phyloP scores from a whole-genome alignment of 202 grass and related monocot species.

The Elaeis oleifera region DNA sequence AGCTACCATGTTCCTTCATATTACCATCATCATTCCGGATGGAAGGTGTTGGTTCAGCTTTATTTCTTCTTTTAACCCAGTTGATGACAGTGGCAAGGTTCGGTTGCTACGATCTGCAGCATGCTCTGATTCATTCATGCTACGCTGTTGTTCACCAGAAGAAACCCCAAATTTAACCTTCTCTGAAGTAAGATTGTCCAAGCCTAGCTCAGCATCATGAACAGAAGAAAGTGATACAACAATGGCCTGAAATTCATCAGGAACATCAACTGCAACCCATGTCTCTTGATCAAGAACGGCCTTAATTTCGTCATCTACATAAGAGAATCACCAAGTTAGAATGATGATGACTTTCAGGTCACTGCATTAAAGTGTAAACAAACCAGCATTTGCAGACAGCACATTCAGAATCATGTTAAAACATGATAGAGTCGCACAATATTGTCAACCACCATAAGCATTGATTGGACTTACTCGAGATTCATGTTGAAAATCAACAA shows the following conservation, averaged over 20 bases:
- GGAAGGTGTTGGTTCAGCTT: conserved; percentile 36
- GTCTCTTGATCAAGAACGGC: conserved; percentile 99
- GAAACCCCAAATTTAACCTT: conserved; percentile 30
- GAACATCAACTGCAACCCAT: conserved; percentile 82
- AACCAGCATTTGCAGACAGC: no score
- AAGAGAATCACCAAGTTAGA: conserved; percentile 15
- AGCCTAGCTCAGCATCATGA: conserved; percentile 51
- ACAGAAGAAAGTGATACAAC: conserved; percentile 68
- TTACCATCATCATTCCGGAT: conserved; percentile 48
- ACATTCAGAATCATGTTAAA: no score
- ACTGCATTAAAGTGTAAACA: no score
- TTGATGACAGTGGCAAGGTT: conserved; percentile 8
- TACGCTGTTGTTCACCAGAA: conserved; percentile 31
- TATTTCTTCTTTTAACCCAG: conserved; percentile 39
- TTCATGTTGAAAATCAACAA: conserved; percentile 92
- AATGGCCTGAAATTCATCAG: conserved; percentile 92
- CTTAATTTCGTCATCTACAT: conserved; percentile 95
- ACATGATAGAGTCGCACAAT: no score
- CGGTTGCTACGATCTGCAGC: conserved; percentile 39
- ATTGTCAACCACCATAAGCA: not conserved
- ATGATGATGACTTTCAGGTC: no score
- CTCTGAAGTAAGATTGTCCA: conserved; percentile 32
- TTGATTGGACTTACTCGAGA: conserved; percentile 52
- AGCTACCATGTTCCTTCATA: conserved; percentile 29
- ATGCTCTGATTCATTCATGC: conserved; percentile 30